Evolutionary conservation across 108 stramenopile genomes (phyloP).

Genomic region (Seminavis robusta): DNA sequence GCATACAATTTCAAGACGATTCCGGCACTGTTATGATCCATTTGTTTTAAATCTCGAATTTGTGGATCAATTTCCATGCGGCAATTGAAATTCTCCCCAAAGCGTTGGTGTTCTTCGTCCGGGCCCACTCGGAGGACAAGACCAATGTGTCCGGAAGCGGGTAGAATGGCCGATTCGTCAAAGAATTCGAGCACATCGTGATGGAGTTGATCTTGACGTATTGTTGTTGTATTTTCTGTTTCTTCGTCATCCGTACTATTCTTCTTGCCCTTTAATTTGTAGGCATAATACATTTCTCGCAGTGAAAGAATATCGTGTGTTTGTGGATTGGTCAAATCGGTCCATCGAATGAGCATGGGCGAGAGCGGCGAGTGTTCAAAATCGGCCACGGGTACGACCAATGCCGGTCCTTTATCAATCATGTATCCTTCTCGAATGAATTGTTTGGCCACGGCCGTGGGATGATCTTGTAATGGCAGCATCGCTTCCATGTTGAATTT

Average conservation of each 20-base stretch:
- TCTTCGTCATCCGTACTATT: conserved; percentile 17
- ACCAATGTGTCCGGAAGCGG: conserved; percentile 25
- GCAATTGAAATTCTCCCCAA: conserved; percentile 7
- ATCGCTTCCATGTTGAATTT: conserved; percentile 13
- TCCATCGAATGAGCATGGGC: conserved; percentile 16
- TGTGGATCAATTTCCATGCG: neutral
- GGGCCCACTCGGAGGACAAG: conserved; percentile 4
- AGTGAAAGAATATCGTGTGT: no score
- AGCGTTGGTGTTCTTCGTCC: neutral
- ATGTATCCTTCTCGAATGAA: conserved; percentile 9
- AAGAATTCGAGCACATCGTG: neutral
- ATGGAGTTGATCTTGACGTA: neutral
- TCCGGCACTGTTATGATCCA: conserved; percentile 9
- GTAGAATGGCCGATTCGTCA: conserved; percentile 19
- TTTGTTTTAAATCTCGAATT: neutral
- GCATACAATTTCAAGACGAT: conserved; percentile 34
- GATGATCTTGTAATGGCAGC: no score
- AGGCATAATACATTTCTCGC: conserved; percentile 2
- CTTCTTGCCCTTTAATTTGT: conserved; percentile 1
- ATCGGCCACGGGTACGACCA: conserved; percentile 8
- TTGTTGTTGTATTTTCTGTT: neutral
- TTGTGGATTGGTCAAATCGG: conserved; percentile 15
- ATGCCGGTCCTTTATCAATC: conserved; percentile 22
- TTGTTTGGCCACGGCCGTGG: conserved; percentile 15
- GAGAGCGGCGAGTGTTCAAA: conserved; percentile 7